Conservation (phyloP, 1,284 basidiomycete genomes). For the Rhizoctonia solani region DNA sequence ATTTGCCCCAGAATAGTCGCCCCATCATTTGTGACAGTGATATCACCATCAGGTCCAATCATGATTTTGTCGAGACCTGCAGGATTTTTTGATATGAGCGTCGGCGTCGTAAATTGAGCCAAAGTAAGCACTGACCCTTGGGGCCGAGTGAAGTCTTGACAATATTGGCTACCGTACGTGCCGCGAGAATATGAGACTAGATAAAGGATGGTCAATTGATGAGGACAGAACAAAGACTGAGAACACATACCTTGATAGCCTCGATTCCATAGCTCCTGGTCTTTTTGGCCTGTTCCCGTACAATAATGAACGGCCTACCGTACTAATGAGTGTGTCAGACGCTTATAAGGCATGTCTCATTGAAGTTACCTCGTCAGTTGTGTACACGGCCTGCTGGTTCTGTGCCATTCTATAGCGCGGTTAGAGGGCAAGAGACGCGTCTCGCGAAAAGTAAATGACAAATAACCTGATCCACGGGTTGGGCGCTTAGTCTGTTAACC, state of each 20-base stretch:
- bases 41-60: constrained; percentile 97
- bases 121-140: constrained; percentile 58
- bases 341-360: background rate
- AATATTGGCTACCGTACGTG: constrained; percentile 91
- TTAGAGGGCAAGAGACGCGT: constrained; percentile 35
- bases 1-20: constrained; percentile 95
- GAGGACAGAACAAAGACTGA: background rate
- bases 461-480: constrained; percentile 11
- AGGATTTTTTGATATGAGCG: background rate
- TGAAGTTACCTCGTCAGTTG: constrained; percentile 80
- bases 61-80: constrained; percentile 97
- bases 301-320: constrained; percentile 95
- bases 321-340: constrained; percentile 59
- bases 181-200: constrained; percentile 93
- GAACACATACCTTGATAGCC: constrained; percentile 83
- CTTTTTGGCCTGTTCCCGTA: constrained; percentile 94
- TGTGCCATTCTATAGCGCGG: constrained; percentile 43
- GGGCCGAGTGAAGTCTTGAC: constrained; percentile 94
- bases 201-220: constrained; percentile 14
- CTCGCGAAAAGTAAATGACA: constrained; percentile 32
- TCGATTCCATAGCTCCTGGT: constrained; percentile 92
- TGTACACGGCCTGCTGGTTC: constrained; percentile 69
- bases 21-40: constrained; percentile 98
- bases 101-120: background rate
- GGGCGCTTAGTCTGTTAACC: constrained; percentile 9